Conservation (phyloP, 2,329 filamentous ascomycete species). For the Colletotrichum australisinense region DNA sequence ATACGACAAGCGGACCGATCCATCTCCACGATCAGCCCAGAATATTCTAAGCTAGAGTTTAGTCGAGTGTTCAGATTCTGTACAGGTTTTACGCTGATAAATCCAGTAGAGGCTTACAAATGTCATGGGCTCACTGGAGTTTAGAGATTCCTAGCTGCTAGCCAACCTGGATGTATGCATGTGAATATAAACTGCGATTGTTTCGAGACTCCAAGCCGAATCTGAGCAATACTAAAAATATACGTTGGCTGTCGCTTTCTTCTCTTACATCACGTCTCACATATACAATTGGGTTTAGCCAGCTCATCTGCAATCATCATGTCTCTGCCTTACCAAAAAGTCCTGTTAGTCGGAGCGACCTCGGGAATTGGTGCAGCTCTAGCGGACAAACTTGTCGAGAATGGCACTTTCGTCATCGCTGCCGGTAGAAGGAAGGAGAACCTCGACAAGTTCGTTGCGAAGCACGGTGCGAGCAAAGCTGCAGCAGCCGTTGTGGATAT, state of each 20-base stretch:
- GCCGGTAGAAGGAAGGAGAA: slow-evolving; percentile 60
- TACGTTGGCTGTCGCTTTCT: neutral
- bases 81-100: slow-evolving; percentile 1
- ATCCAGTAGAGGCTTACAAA: slow-evolving; percentile 1
- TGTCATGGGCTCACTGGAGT: neutral
- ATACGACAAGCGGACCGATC: neutral
- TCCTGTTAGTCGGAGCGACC: slow-evolving; percentile 59
- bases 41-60: neutral
- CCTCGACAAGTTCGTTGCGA: slow-evolving; percentile 58
- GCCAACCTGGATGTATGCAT: neutral
- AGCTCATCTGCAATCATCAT: slow-evolving; percentile 44
- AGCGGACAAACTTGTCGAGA: slow-evolving; percentile 52
- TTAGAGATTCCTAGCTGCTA: neutral
- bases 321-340: slow-evolving; percentile 64
- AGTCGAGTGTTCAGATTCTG: neutral
- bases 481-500: slow-evolving; percentile 35
- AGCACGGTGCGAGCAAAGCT: slow-evolving; percentile 55
- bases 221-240: neutral
- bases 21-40: neutral
- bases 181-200: neutral
- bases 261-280: neutral
- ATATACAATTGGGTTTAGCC: neutral
- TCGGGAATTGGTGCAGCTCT: slow-evolving; percentile 44
- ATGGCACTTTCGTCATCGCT: slow-evolving; percentile 57
- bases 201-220: neutral